These are phyloP conservation scores for Pseudevernia furfuracea DNA, from an alignment of 495 filamentous ascomycete species.

Conservation along the genomic window DNA sequence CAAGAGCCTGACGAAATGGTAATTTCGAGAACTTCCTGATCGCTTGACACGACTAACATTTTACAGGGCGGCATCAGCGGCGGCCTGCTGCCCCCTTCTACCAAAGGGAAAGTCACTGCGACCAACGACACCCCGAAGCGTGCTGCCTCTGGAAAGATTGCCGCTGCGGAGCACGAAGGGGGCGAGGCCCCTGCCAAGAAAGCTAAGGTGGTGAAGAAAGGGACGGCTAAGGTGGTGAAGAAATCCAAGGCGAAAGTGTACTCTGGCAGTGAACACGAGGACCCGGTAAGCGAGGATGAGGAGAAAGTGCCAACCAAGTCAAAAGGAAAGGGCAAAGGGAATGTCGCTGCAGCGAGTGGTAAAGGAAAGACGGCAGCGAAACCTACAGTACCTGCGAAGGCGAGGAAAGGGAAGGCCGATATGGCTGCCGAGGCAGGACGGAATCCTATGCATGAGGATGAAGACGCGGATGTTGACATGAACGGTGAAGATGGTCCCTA, in stretches of 20 bases:
- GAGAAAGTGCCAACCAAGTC: neutral
- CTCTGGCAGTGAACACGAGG: neutral
- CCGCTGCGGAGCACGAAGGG: neutral
- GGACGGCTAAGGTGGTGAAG: slow-evolving; percentile 14
- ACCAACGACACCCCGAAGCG: neutral
- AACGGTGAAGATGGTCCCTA: neutral
- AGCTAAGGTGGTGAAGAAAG: slow-evolving; percentile 11
- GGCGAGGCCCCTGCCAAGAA: neutral
- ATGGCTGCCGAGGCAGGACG: neutral
- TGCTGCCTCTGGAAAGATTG: neutral
- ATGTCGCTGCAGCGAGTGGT: neutral
- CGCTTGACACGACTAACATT: neutral
- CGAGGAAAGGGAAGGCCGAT: slow-evolving; percentile 9
- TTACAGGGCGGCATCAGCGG: neutral
- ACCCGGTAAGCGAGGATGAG: neutral
- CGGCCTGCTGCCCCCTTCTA: neutral
- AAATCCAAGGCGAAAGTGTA: neutral
- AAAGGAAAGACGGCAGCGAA: slow-evolving; percentile 8
- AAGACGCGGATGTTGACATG: slow-evolving; percentile 1
- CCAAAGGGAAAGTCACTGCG: neutral
- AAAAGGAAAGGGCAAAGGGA: neutral
- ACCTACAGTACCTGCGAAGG: neutral
- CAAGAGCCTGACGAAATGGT: neutral
- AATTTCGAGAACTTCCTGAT: neutral
- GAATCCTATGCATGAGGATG: neutral